These are phyloP conservation scores for Alloteropsis angusta DNA, from an alignment of 202 grass and related monocot genomes.

Conservation along the genomic window DNA sequence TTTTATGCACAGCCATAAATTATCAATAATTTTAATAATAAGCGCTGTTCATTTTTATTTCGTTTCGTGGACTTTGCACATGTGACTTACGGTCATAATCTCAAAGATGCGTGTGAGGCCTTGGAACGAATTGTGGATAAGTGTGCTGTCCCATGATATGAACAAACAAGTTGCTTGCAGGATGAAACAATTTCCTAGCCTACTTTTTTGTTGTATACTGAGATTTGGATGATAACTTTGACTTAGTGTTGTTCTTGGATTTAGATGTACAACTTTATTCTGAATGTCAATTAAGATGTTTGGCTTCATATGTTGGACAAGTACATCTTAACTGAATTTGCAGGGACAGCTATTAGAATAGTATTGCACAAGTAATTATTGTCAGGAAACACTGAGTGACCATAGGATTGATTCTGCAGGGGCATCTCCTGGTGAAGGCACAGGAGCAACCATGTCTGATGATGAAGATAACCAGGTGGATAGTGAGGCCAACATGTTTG, in stretches of 20 bases:
- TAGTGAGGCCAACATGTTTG: slow-evolving; percentile 54
- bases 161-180: not conserved
- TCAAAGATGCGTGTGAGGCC: not conserved
- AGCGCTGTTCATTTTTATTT: not conserved
- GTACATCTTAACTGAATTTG: not conserved
- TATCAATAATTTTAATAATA: not conserved
- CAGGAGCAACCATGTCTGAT: slow-evolving; percentile 91
- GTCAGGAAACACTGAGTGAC: slow-evolving; percentile 1
- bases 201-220: not conserved
- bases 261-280: not conserved
- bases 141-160: not conserved
- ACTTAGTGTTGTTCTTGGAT: not conserved
- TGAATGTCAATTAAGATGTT: not conserved
- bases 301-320: not conserved
- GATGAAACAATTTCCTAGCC: not conserved
- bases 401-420: slow-evolving; percentile 43
- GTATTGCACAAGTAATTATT: not conserved
- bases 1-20: not conserved
- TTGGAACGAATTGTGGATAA: not conserved
- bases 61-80: not conserved
- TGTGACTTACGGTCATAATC: not conserved
- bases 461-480: slow-evolving; percentile 90
- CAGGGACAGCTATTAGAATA: not conserved
- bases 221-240: not conserved
- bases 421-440: slow-evolving; percentile 89